These are phyloP conservation scores for Gentiana dahurica DNA, from an alignment of 257 asterid species.

Conservation along the genomic window DNA sequence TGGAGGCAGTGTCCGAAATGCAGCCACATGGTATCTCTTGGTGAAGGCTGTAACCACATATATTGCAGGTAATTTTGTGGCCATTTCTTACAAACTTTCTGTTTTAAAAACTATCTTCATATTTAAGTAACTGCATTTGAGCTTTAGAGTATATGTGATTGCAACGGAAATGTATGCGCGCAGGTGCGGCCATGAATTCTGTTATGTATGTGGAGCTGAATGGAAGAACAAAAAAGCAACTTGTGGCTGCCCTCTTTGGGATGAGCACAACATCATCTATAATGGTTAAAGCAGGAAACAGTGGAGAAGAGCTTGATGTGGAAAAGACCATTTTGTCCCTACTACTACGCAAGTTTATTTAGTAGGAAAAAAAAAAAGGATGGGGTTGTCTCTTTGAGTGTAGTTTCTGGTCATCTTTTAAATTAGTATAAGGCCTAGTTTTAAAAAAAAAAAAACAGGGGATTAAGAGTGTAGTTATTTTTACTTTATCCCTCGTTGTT, in stretches of 20 bases:
- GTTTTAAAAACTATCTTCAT: too few relatives aligned
- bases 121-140: too few relatives aligned
- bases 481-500: too few relatives aligned
- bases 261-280: constrained; percentile 35
- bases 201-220: constrained; percentile 75
- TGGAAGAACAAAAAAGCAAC: constrained; percentile 58
- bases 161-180: constrained; percentile 2
- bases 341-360: too few relatives aligned
- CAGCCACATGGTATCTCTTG: constrained; percentile 23
- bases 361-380: too few relatives aligned
- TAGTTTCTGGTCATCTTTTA: too few relatives aligned
- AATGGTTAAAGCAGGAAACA: constrained; percentile 3
- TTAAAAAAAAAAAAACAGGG: too few relatives aligned
- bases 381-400: too few relatives aligned
- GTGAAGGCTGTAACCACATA: constrained; percentile 22
- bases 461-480: too few relatives aligned
- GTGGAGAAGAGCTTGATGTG: neutral
- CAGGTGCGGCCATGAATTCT: constrained; percentile 85
- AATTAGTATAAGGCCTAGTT: too few relatives aligned
- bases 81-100: too few relatives aligned
- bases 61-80: constrained; percentile 17
- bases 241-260: constrained; percentile 64
- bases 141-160: neutral
- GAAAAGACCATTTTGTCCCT: neutral
- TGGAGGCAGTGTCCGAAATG: constrained; percentile 25